Evolutionary conservation across 306 rosid species (phyloP), one percentile per base, ranked within the genome.

Genomic region (Prinsepia uniflora): DNA sequence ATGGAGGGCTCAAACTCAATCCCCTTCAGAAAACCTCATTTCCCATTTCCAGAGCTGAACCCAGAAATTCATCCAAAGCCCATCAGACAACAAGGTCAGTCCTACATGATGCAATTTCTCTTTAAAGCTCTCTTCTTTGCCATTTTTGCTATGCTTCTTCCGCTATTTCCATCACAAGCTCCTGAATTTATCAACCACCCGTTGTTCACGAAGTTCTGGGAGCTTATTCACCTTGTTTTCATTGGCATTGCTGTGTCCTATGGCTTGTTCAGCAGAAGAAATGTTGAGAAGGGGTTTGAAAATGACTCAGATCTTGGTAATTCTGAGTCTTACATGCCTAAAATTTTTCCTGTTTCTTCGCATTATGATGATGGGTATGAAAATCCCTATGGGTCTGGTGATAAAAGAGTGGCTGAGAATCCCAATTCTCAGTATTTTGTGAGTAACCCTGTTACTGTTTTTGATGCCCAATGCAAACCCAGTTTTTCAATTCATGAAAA

Each of bases 161-260:
- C 92, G 17, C 80, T 89, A 3, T 95, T 95, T 75, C 99, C 97
- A 65, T 91, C 96, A 22, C 86, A 95, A 84, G 92, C 97, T 72
- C 99, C 99, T 40, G 96, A 89, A 0, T 87, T 91, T 78, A 45
- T 95, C 73, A 78, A 72, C 77, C 84, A 86, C 64, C 79, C 89
- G 8, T 45, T 86, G 8, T 70, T 86, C 69, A 76, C 83, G 47
- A 92, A 88, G 82, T 77, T 83, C 54, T 92, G 96, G 96, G 98
- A 92, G 83, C 90, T 92, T 12, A 56, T 89, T 68, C 92, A 89
- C 77, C 89, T 92, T 72, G 78, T 87, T 30, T 80, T 92, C 71
- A 76, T 89, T 68, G 98, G 92, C 83, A 89, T 89, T 90, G 96
- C 84, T 79, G 91, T 92, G 10, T 84, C 95, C 10, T 92, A 92